Evolutionary conservation across 2,329 filamentous ascomycete species (phyloP).

Genomic region (Aspergillus flavus): DNA sequence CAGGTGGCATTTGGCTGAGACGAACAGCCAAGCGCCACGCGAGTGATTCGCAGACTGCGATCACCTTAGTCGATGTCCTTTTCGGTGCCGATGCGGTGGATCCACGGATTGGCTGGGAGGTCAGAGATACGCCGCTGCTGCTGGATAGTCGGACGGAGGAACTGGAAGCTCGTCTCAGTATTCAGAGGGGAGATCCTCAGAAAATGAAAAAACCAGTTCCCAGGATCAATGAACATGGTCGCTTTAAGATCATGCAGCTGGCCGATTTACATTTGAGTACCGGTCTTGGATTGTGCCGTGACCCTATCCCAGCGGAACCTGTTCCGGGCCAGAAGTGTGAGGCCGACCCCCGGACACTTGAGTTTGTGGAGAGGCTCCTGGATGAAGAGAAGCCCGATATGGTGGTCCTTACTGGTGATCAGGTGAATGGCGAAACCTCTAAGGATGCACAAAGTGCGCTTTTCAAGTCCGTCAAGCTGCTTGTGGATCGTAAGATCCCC

Average conservation of each 20-base stretch:
- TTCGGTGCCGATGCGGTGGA: conserved; percentile 92
- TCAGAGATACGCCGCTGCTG: conserved; percentile 73
- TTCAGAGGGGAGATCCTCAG: conserved; percentile 70
- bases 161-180: conserved; percentile 73
- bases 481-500: conserved; percentile 85
- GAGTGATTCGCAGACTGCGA: conserved; percentile 71
- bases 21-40: conserved; percentile 71
- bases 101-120: conserved; percentile 80
- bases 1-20: conserved; percentile 80
- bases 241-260: conserved; percentile 96
- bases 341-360: conserved; percentile 86
- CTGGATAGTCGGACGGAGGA: conserved; percentile 64
- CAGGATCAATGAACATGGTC: conserved; percentile 82
- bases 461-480: conserved; percentile 85
- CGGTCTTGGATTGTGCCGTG: conserved; percentile 80
- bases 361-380: conserved; percentile 80
- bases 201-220: conserved; percentile 70
- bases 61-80: conserved; percentile 82
- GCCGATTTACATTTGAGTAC: conserved; percentile 95
- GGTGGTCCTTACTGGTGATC: conserved; percentile 88
- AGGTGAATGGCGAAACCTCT: conserved; percentile 91
- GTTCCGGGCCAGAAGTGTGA: conserved; percentile 76
- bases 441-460: conserved; percentile 90
- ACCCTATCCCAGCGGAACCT: conserved; percentile 74
- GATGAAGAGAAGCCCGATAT: conserved; percentile 94